Conservation (phyloP, 495 filamentous ascomycete genomes). For the Staphylotrichum longicolle region DNA sequence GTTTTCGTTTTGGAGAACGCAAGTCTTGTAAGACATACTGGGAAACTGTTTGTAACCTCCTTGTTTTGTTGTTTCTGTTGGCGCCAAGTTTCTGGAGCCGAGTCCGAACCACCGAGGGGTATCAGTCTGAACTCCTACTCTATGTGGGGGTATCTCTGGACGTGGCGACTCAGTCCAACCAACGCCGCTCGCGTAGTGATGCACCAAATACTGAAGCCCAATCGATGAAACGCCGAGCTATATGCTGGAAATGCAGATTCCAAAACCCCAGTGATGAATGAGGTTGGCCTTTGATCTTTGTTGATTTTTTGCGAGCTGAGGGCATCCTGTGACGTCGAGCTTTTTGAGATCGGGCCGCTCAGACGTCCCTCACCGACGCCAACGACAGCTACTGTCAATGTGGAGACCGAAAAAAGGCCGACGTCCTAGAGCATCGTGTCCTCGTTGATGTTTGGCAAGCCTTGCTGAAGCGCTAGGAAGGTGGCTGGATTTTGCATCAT, state of each 20-base stretch:
- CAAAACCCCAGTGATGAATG: slow-evolving; percentile 13
- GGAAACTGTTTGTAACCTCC: too few relatives aligned
- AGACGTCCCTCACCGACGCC: too few relatives aligned
- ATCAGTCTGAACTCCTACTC: slow-evolving; percentile 32
- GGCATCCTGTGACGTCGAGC: background rate
- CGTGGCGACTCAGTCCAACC: slow-evolving; percentile 20
- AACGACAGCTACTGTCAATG: background rate
- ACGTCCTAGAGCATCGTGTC: slow-evolving; percentile 41
- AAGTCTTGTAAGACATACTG: background rate
- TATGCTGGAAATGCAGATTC: slow-evolving; percentile 30
- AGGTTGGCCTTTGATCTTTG: background rate
- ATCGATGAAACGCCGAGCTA: slow-evolving; percentile 29
- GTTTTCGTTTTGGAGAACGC: background rate
- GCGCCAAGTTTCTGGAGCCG: slow-evolving; percentile 9
- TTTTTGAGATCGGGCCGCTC: too few relatives aligned
- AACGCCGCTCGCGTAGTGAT: slow-evolving; percentile 23
- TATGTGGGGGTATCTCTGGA: slow-evolving; percentile 30
- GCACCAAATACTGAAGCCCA: slow-evolving; percentile 22
- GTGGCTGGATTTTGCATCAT: slow-evolving; percentile 40
- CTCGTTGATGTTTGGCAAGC: slow-evolving; percentile 49
- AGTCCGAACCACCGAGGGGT: slow-evolving; percentile 22
- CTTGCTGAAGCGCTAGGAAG: slow-evolving; percentile 33
- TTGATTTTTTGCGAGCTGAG: background rate
- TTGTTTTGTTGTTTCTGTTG: background rate
- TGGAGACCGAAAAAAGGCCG: background rate